phyloP scores from a whole-genome alignment of 108 stramenopile species.

The Discostella stelligeroides region DNA sequence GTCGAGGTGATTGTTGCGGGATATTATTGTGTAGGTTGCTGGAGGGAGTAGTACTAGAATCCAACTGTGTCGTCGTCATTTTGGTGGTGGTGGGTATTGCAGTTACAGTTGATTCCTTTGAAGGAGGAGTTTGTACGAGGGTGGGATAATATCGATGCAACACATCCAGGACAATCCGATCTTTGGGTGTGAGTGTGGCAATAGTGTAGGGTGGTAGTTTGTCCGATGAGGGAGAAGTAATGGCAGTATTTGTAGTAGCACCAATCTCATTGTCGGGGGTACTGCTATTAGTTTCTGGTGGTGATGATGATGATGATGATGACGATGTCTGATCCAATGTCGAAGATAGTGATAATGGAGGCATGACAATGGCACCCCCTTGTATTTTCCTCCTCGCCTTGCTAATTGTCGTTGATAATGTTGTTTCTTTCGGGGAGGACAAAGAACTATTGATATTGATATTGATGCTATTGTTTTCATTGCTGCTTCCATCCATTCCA shows the following conservation, averaged over 20 bases:
- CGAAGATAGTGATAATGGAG: slow-evolving; percentile 4
- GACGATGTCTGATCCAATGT: neutral
- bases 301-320: neutral
- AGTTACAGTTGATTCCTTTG: neutral
- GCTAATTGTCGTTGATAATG: slow-evolving; percentile 51
- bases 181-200: slow-evolving; percentile 49
- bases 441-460: neutral
- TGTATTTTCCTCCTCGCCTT: slow-evolving; percentile 15
- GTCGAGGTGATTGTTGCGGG: too few species aligned
- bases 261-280: neutral
- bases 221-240: neutral
- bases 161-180: slow-evolving; percentile 57
- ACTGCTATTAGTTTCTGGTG: neutral
- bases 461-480: neutral
- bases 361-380: neutral
- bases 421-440: too few species aligned
- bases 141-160: slow-evolving; percentile 64
- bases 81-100: neutral
- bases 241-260: too few species aligned
- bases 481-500: neutral
- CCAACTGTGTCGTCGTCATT: neutral
- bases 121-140: neutral
- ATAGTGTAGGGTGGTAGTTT: neutral
- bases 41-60: neutral
- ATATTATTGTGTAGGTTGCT: too few species aligned